Percentiles rank a stretch among this genome's conserved stretches.
phyloP scores from a whole-genome alignment of 768 basidiomycete species.

The Boletus tomentosulus region DNA sequence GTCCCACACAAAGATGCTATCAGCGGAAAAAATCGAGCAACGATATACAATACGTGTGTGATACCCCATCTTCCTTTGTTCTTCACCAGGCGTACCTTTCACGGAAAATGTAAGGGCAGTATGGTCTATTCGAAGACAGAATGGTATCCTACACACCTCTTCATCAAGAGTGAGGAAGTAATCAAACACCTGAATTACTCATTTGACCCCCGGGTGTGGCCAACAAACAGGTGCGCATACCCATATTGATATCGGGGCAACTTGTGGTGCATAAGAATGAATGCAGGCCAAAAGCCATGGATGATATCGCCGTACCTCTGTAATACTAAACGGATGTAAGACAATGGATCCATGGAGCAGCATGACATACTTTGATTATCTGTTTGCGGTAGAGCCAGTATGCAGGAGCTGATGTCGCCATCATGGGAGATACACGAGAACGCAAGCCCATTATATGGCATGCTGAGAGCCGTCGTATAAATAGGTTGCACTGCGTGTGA shows the following conservation, averaged over 20 bases:
- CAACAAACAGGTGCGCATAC: no score
- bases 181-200: neutral
- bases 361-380: constrained; percentile 3
- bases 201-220: no score
- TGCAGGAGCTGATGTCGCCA: neutral
- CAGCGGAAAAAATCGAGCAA: constrained; percentile 6
- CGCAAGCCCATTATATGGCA: no score
- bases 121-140: neutral
- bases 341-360: neutral
- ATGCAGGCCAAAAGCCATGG: no score
- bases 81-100: constrained; percentile 5
- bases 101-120: neutral
- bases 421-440: neutral
- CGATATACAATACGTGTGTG: constrained; percentile 8
- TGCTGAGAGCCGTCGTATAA: no score
- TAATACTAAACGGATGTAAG: no score
- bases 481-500: no score
- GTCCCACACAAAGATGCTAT: constrained; percentile 2
- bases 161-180: constrained; percentile 10
- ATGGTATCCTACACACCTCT: neutral
- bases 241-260: no score
- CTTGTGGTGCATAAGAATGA: no score
- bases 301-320: no score
- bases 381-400: constrained; percentile 5
- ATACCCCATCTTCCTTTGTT: constrained; percentile 3